Conservation (phyloP, 176 grass and related monocot genomes). For the Rhynchospora tenuis region DNA sequence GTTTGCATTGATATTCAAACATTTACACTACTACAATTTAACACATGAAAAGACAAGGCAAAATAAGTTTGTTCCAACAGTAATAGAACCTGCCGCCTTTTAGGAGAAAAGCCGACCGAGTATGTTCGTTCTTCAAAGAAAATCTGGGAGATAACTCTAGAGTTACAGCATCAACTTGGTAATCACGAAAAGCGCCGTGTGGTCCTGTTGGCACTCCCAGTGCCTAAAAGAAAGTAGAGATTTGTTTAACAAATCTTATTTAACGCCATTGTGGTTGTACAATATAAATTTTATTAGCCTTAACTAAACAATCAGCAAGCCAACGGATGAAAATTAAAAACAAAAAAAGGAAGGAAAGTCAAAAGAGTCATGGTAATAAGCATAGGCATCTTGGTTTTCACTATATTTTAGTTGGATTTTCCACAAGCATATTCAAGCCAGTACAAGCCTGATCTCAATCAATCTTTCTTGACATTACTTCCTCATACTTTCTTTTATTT, state of each 20-base stretch:
- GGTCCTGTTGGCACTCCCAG: constrained; percentile 88
- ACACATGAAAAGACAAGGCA: background rate
- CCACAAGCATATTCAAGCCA: background rate
- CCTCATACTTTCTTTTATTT: background rate
- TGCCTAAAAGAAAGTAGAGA: constrained; percentile 42
- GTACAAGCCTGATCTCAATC: background rate
- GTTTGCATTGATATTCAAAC: background rate
- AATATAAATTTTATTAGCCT: background rate
- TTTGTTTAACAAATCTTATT: constrained; percentile 13
- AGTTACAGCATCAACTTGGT: constrained; percentile 92
- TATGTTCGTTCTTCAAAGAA: constrained; percentile 74
- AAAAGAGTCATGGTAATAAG: background rate
- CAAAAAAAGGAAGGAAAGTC: background rate
- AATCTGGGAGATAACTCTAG: constrained; percentile 70
- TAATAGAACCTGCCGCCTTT: constrained; percentile 60
- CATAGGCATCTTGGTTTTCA: background rate
- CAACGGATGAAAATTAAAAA: background rate
- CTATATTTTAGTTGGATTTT: background rate
- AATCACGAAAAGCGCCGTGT: constrained; percentile 94
- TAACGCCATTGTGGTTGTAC: background rate
- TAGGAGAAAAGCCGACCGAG: constrained; percentile 67
- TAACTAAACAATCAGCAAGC: background rate
- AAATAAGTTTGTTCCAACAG: background rate
- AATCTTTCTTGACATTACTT: background rate
- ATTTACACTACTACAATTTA: background rate